Evolutionary conservation across 2,329 filamentous ascomycete species (phyloP).

Genomic region (Colletotrichum orbiculare): DNA sequence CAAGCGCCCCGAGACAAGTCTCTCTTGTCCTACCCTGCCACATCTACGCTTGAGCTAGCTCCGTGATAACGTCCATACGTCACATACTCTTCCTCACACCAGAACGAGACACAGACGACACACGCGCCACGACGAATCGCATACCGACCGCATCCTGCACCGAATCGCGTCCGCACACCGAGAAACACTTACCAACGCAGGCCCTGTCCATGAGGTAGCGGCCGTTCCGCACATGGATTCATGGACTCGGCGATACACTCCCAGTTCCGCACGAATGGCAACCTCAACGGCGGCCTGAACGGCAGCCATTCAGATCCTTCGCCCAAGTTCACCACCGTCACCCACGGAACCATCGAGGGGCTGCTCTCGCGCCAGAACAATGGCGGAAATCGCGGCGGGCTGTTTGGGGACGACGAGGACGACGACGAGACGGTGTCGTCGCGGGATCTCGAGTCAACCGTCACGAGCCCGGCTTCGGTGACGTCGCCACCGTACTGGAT

Average conservation of each 20-base stretch:
- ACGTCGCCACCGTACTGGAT: slow-evolving; percentile 59
- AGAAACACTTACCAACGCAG: neutral
- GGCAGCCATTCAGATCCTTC: slow-evolving; percentile 18
- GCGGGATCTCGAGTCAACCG: slow-evolving; percentile 23
- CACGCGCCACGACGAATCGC: neutral
- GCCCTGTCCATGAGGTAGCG: slow-evolving; percentile 33
- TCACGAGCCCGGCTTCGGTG: slow-evolving; percentile 40
- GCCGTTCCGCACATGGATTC: slow-evolving; percentile 34
- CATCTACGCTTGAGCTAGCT: neutral
- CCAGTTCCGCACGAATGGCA: slow-evolving; percentile 33
- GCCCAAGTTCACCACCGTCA: slow-evolving; percentile 13
- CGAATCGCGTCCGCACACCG: slow-evolving; percentile 8
- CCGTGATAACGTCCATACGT: slow-evolving; percentile 31
- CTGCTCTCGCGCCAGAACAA: slow-evolving; percentile 31
- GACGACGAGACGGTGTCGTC: slow-evolving; percentile 16
- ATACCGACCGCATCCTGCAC: neutral
- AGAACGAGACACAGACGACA: slow-evolving; percentile 6
- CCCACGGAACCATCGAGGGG: slow-evolving; percentile 20
- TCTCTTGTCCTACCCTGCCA: slow-evolving; percentile 2
- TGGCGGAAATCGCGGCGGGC: slow-evolving; percentile 18
- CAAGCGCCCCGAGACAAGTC: slow-evolving; percentile 30
- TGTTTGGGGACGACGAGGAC: slow-evolving; percentile 31
- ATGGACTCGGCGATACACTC: slow-evolving; percentile 37
- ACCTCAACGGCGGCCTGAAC: slow-evolving; percentile 22
- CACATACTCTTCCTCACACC: slow-evolving; percentile 10